Conservation (phyloP, 1,139 yeast species). For the Geotrichum bryndzae region DNA sequence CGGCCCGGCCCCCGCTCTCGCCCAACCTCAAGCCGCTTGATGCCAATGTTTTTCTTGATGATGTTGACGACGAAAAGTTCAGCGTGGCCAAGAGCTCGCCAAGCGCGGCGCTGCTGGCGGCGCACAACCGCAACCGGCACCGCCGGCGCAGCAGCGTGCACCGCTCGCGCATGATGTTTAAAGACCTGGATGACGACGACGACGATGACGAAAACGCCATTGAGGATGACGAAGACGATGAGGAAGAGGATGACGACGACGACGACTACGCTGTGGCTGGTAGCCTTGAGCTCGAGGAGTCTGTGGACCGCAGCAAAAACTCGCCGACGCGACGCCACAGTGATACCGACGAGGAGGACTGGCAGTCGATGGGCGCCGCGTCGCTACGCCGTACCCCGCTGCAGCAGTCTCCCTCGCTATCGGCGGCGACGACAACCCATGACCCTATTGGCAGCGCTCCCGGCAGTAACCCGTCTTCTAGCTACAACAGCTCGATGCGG, state of each 20-base stretch:
- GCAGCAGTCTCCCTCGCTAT: background rate
- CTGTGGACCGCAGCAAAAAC: background rate
- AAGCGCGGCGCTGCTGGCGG: conserved; percentile 10
- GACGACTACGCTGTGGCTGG: conserved; percentile 18
- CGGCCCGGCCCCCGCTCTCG: conserved; percentile 15
- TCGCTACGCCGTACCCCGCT: conserved; percentile 29
- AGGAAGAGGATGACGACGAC: conserved; percentile 13
- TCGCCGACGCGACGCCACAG: conserved; percentile 24
- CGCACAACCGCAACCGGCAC: conserved; percentile 13
- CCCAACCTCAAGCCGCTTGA: conserved; percentile 16
- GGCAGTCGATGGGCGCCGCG: conserved; percentile 83
- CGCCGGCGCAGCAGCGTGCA: conserved; percentile 18
- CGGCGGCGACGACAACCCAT: background rate
- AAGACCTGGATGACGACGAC: conserved; percentile 12
- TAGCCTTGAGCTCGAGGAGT: conserved; percentile 16
- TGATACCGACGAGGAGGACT: conserved; percentile 91
- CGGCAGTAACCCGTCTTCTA: background rate
- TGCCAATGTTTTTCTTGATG: background rate
- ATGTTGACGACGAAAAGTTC: conserved; percentile 9
- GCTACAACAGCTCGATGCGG: conserved; percentile 9
- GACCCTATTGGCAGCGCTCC: background rate
- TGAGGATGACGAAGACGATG: conserved; percentile 14
- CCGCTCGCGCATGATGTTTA: conserved; percentile 16
- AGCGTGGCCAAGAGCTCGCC: conserved; percentile 10
- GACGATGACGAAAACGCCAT: conserved; percentile 14